Evolutionary conservation across 2,329 filamentous ascomycete species (phyloP), one percentile per base, ranked within the genome.

Genomic region (Microcyclosporella mali): DNA sequence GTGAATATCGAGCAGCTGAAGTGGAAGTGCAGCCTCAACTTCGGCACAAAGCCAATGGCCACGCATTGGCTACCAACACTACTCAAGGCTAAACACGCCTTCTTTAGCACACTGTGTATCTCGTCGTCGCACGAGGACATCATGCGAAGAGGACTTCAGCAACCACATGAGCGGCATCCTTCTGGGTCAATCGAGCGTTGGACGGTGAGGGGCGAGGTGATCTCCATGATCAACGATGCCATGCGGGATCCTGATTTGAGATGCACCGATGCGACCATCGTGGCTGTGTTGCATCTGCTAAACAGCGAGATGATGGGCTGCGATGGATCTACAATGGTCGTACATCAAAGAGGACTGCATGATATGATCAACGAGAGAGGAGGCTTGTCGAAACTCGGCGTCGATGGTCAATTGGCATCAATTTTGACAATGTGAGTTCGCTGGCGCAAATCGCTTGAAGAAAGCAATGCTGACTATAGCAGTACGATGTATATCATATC

Each of bases 91-190:
- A 52, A 46, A 4, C 50, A 55, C 27, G 55, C 59, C 1, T 63
- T 62, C 28, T 41, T 63, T 16, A 58, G 56, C 43, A 62, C 57
- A 2, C 43, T 64, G 1, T 59, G 55, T 38, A 56, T 62, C 9
- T 60, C 60, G 3, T 50, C 60, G 8, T 57, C 59, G 2, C 57
- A 64, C 28, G 55, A 60, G 6, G 60, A 63, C 33, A 55, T 60
- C 32, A 64, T 64, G 58, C 49, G 47, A 17, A 50, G 52, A 36
- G 49, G 44, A 9, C 40, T 48, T 2, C 44, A 48, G 15, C 45
- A 49, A 2, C 43, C 51, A 2, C 43, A 53, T 25, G 43, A 53
- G 31, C 37, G 50, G 11, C 40, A 35, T 7, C 46, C 39, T 14
- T 37, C 40, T 9, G 54, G 51, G 14, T 55, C 50, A 10, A 43